Evolutionary conservation across 768 basidiomycete species (phyloP).

Genomic region (Russula foetens): DNA sequence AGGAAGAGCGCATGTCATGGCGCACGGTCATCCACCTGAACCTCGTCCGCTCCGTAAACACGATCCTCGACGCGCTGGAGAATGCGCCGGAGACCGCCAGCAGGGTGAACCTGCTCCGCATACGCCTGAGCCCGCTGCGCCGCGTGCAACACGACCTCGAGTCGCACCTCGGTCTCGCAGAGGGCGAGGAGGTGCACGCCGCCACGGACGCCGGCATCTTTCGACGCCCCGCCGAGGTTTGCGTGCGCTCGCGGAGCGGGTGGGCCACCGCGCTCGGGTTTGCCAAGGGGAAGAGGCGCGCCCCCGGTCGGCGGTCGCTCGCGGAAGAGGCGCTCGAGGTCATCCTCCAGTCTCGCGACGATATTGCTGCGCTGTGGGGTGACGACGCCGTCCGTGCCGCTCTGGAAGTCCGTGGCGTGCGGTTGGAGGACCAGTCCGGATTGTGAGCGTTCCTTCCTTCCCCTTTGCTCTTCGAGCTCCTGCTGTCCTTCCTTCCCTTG

Average conservation of each 20-base stretch:
- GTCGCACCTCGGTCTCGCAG: conserved; percentile 1
- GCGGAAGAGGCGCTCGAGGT: conserved; percentile 52
- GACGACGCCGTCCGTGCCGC: conserved; percentile 57
- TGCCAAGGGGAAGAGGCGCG: conserved; percentile 12
- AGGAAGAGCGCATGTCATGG: conserved; percentile 69
- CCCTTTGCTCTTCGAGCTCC: not conserved
- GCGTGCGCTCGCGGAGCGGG: conserved; percentile 24
- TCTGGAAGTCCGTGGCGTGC: conserved; percentile 37
- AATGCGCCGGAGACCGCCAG: conserved; percentile 19
- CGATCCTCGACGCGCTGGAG: conserved; percentile 32
- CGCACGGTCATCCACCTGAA: conserved; percentile 65
- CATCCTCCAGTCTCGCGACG: conserved; percentile 51
- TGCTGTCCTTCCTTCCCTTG: too few relatives aligned
- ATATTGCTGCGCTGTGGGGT: conserved; percentile 62
- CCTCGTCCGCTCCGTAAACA: conserved; percentile 36
- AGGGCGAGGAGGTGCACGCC: conserved; percentile 6
- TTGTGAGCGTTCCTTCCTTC: conserved; percentile 50
- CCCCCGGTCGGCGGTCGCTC: conserved; percentile 10
- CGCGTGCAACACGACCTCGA: conserved; percentile 24
- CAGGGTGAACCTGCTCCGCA: conserved; percentile 16
- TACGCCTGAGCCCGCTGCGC: conserved; percentile 24
- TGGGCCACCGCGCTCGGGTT: conserved; percentile 26
- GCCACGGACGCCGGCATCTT: not conserved
- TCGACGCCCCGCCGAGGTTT: conserved; percentile 24
- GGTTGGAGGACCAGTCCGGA: conserved; percentile 63